Percentiles rank a stretch among this genome's conserved stretches.
Conservation (phyloP, 495 filamentous ascomycete species). For the Aspergillus baeticus region DNA sequence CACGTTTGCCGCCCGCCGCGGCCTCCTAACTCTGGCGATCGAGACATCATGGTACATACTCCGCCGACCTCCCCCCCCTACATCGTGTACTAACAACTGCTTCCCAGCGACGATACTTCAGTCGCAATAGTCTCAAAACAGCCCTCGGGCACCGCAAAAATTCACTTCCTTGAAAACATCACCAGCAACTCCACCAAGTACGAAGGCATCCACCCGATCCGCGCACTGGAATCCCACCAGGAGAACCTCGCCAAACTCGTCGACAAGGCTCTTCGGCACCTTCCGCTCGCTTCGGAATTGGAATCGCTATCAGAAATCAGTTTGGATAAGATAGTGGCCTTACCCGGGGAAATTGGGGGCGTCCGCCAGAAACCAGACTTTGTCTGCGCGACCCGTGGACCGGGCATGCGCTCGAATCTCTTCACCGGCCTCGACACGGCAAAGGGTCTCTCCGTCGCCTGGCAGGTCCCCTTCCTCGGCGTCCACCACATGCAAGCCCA, state of each 20-base stretch:
- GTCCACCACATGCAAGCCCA: constrained; percentile 99
- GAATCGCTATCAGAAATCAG: constrained; percentile 8
- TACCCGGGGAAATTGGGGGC: constrained; percentile 31
- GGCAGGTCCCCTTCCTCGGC: constrained; percentile 75
- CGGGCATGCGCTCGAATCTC: constrained; percentile 79
- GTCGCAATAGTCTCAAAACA: constrained; percentile 77
- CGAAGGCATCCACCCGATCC: constrained; percentile 75
- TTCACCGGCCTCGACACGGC: constrained; percentile 76
- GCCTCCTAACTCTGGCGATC: no score
- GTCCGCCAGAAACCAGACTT: constrained; percentile 64
- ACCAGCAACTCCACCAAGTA: constrained; percentile 72
- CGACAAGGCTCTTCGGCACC: constrained; percentile 54
- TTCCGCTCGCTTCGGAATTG: constrained; percentile 38
- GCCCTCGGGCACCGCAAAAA: constrained; percentile 37
- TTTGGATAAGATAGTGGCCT: constrained; percentile 3
- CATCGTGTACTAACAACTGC: neutral
- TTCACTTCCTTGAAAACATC: constrained; percentile 80
- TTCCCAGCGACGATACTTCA: constrained; percentile 80
- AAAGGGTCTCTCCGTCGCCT: constrained; percentile 83
- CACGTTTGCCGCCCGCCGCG: no score
- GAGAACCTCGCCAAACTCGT: constrained; percentile 64
- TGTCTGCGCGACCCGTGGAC: constrained; percentile 81
- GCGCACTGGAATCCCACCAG: constrained; percentile 72
- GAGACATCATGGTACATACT: no score
- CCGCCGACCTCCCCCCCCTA: no score